A percentile compares a stretch with the other conserved stretches of the same genome.
Conservation (phyloP, 192 early-diverging fungal genomes). For the Entomortierella chlamydospora region DNA sequence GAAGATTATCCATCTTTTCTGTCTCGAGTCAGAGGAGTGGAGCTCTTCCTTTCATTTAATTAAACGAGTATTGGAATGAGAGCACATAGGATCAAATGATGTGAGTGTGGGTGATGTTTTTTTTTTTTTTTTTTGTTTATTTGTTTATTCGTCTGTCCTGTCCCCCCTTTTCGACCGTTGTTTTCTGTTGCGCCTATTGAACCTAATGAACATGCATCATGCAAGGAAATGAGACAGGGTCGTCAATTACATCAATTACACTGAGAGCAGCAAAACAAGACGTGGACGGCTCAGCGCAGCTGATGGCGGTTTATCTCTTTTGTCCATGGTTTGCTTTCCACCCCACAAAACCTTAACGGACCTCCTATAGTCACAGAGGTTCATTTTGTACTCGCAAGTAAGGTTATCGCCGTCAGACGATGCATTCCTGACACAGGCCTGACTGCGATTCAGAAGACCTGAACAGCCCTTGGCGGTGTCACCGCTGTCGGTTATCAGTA, state of each 20-base stretch:
- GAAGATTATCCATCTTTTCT: too few relatives aligned
- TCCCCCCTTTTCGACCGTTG: background rate
- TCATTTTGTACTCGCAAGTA: background rate
- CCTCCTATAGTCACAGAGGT: too few relatives aligned
- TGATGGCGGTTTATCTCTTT: slow-evolving; percentile 12
- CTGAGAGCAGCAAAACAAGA: too few relatives aligned
- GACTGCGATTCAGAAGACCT: too few relatives aligned
- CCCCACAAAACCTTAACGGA: slow-evolving; percentile 37
- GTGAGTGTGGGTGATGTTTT: background rate
- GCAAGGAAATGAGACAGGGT: background rate
- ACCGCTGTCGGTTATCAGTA: too few relatives aligned
- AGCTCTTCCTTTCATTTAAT: background rate
- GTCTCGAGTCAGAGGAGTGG: background rate
- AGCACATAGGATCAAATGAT: background rate
- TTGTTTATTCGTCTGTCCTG: too few relatives aligned
- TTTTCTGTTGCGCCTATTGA: background rate
- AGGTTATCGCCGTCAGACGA: too few relatives aligned
- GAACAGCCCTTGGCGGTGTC: too few relatives aligned
- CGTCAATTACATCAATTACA: too few relatives aligned
- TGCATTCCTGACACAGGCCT: too few relatives aligned
- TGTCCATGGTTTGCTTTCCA: slow-evolving; percentile 38
- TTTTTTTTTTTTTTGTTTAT: background rate
- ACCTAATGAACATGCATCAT: background rate
- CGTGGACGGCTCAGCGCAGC: background rate
- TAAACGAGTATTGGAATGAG: background rate